Conservation (phyloP, 2,329 filamentous ascomycete species). For the Capronia coronata region DNA sequence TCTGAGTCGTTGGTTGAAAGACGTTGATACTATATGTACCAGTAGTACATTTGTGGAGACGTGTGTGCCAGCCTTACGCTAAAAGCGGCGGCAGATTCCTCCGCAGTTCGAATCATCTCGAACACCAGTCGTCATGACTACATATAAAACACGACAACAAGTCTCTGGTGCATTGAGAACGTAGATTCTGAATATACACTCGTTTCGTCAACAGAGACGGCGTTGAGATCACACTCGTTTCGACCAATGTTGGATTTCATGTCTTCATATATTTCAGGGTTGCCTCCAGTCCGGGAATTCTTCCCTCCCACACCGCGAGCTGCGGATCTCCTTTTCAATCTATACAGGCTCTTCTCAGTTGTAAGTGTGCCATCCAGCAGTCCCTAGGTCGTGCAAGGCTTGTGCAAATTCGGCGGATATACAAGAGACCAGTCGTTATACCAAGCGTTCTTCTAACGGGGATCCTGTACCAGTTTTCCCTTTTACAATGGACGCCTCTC, state of each 20-base stretch:
- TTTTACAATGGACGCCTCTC: slow-evolving; percentile 46
- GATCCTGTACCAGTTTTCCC: slow-evolving; percentile 56
- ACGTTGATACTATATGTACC: too few relatives aligned
- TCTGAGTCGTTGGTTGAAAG: too few relatives aligned
- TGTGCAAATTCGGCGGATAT: too few relatives aligned
- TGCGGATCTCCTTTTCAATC: slow-evolving; percentile 33
- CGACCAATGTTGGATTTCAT: slow-evolving; percentile 9
- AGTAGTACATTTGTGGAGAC: too few relatives aligned
- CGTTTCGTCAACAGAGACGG: too few relatives aligned
- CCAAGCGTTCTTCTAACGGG: neutral
- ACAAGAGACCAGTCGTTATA: too few relatives aligned
- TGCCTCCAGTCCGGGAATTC: slow-evolving; percentile 33
- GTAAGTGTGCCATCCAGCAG: slow-evolving; percentile 30
- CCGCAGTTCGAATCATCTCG: neutral
- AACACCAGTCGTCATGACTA: neutral
- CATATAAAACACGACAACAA: too few relatives aligned
- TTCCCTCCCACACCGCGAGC: slow-evolving; percentile 36
- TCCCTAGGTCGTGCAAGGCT: neutral
- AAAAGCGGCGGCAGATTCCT: neutral
- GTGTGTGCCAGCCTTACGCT: neutral
- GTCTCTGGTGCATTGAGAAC: too few relatives aligned
- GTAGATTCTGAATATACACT: neutral
- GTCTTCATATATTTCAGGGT: slow-evolving; percentile 21
- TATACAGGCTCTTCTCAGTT: slow-evolving; percentile 41
- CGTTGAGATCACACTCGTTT: neutral